Evolutionary conservation across 352 stramenopile species (phyloP), one percentile per base, ranked within the genome.

Genomic region (Pythium utonaiense): DNA sequence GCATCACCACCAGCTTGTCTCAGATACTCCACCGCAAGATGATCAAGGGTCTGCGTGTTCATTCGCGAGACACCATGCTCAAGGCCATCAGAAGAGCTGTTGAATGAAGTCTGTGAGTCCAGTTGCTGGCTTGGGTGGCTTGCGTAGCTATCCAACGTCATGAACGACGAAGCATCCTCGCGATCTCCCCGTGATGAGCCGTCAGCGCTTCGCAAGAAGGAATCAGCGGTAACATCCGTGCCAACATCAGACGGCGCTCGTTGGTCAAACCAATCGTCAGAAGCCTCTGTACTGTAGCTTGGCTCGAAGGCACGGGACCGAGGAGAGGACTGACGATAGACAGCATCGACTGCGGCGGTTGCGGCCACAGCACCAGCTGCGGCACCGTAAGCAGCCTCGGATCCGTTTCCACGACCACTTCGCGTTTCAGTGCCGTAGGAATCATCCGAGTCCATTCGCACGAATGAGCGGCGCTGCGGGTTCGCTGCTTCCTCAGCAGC

Each of bases 1-100:
- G 47, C 60, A 33, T 31, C 66, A 33, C 61, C 65, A 30, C 64
- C 67, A 9, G 75, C 74, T n/a, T 62, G 49, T 17, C 62, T 58
- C 55, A 77, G 44, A 44, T 77, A 77, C 3, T 50, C 69, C 5
- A 55, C 58, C n/a, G 68, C 64, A 13, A 72, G 42, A 25, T 52
- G 56, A 21, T 71, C 60, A 0, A 70, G 33, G 16, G 60, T 61
- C 22, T 61, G 22, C 2, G 63, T 63, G 40, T 59, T 31, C n/a
- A 50, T 41, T 31, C 31, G 56, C 13, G 60, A 38, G 21, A 57
- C 30, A 17, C 52, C 36, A 6, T 12, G 34, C 12, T 13, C 9
- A 10, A 40, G 10, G 2, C 19, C 22, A 16, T 52, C 54, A 14
- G 45, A 13, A 0, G 53, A 34, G 25, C 44, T 61, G 38, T 67